phyloP scores from a whole-genome alignment of 2,329 filamentous ascomycete genomes.

The Phialophora verrucosa region DNA sequence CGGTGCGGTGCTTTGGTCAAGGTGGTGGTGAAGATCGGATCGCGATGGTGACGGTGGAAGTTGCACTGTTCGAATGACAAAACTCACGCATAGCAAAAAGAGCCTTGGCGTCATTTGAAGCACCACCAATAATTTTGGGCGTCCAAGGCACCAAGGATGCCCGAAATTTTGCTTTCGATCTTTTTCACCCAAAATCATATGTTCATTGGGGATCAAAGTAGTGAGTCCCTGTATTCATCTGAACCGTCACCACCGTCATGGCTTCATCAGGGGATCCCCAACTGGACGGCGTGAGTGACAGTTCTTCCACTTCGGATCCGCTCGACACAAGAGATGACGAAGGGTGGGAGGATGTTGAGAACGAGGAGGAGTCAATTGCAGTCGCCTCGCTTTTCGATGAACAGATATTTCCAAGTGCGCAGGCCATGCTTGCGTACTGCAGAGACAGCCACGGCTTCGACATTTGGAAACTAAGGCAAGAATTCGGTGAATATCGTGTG shows the following conservation, averaged over 20 bases:
- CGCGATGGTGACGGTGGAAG: not conserved
- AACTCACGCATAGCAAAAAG: not conserved
- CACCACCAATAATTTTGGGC: not conserved
- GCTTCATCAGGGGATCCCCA: conserved; percentile 2
- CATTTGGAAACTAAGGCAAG: conserved; percentile 64
- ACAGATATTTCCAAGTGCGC: conserved; percentile 67
- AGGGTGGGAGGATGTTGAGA: conserved; percentile 66
- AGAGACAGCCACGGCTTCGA: conserved; percentile 71
- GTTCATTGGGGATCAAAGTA: not conserved
- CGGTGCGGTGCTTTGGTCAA: not conserved
- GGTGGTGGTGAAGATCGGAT: not conserved
- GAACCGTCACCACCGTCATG: conserved; percentile 5
- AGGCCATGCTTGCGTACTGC: conserved; percentile 71
- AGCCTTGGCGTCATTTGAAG: conserved; percentile 24
- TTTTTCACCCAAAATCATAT: not conserved
- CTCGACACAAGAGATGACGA: conserved; percentile 54
- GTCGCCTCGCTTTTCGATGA: conserved; percentile 73
- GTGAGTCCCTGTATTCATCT: not conserved
- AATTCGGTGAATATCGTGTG: conserved; percentile 49
- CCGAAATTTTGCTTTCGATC: not conserved
- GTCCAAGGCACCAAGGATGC: not conserved
- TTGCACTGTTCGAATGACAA: not conserved
- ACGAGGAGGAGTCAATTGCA: conserved; percentile 63
- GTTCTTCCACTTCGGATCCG: conserved; percentile 44
- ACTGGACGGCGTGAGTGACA: conserved; percentile 25